Base-by-base conservation (phyloP, 2,329 filamentous ascomycete species). In the Aureobasidium sp. region DNA sequence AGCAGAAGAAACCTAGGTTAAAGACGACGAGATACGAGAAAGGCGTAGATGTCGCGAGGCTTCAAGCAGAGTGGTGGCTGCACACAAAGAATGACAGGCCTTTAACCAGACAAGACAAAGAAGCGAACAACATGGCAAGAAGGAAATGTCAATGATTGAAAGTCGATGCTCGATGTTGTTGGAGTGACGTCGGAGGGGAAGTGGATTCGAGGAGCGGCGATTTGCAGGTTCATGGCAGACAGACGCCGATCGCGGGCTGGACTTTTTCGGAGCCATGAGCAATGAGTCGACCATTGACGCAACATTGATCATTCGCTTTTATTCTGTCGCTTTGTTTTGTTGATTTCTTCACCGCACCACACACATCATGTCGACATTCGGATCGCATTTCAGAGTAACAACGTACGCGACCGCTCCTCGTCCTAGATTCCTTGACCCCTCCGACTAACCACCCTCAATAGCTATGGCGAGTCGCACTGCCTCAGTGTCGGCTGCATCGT, bases 401-500 rank as follows among this genome's bases (percentile, higher is more conserved):
- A 95, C 90, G 85, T 91, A 82, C 68, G 85, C 35, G 27, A 19
- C 31, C 5, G 6, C 29, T 48, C 59, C 29, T 48, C 59, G 24
- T 56, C 2, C 19, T 19, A 39, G 14, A 77, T 40, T 60, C 47
- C 49, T 52, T 31, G n/a, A 62, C 27, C 24, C 2, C 53, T 49
- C 39, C 12, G n/a, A 33, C 62, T 31, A 9, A 62, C 53, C 15
- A n/a, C 14, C 54, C 15, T 53, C 39, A 4, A 71, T 70, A 85
- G 85, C 72, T 90, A 90, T 78, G 89, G 89, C 73, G 89, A 92
- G 76, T 95, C 90, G 62, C 93, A 97, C 78, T 95, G 93, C 79
- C 88, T 87, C 70, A 93, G 89, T 35, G 91, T 97, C 70, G 92
- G 91, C 72, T 95, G 90, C 79, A 97, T 97, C 70, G 87, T 97